Percentiles rank a stretch among this genome's conserved stretches.
Conservation (phyloP, 164 flowering plant species). For the Hamamelis virginiana region DNA sequence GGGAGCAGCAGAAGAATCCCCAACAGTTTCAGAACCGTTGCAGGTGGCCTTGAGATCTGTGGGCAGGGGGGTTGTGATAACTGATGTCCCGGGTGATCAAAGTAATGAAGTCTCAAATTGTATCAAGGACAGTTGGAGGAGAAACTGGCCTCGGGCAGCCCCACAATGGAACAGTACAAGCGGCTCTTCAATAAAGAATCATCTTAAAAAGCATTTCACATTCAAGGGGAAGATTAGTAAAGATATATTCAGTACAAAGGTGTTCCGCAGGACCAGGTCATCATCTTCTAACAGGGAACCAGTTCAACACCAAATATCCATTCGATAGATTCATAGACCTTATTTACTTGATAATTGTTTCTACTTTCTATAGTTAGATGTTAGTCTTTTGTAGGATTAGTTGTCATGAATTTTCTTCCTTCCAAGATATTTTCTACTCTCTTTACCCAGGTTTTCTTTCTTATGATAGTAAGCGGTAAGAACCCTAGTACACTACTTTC, state of each 20-base stretch:
- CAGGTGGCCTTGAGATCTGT: conserved; percentile 36
- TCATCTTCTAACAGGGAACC: conserved; percentile 20
- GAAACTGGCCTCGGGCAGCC: conserved; percentile 18
- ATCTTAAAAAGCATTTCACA: conserved; percentile 35
- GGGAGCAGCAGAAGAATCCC: conserved; percentile 23
- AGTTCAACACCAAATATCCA: not conserved
- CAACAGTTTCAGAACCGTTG: conserved; percentile 33
- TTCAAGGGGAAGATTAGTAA: conserved; percentile 31
- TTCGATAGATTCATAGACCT: not conserved
- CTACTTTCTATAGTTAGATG: not conserved
- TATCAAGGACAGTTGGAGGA: conserved; percentile 18
- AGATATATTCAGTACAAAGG: conserved; percentile 24
- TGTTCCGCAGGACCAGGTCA: conserved; percentile 28
- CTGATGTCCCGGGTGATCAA: conserved; percentile 16
- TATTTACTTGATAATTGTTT: conserved; percentile 7
- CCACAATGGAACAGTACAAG: conserved; percentile 15
- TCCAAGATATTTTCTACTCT: not conserved
- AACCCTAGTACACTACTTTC: too few relatives aligned
- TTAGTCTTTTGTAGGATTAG: not conserved
- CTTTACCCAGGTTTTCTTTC: not conserved
- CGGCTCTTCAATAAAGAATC: conserved; percentile 29
- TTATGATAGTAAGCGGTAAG: too few relatives aligned
- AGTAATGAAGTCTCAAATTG: conserved; percentile 15
- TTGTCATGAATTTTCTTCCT: not conserved
- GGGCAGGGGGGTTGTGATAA: conserved; percentile 21